A percentile compares a stretch with the other conserved stretches of the same genome.
Evolutionary conservation across 2,329 filamentous ascomycete species (phyloP).

Genomic region (Fusarium circinatum): DNA sequence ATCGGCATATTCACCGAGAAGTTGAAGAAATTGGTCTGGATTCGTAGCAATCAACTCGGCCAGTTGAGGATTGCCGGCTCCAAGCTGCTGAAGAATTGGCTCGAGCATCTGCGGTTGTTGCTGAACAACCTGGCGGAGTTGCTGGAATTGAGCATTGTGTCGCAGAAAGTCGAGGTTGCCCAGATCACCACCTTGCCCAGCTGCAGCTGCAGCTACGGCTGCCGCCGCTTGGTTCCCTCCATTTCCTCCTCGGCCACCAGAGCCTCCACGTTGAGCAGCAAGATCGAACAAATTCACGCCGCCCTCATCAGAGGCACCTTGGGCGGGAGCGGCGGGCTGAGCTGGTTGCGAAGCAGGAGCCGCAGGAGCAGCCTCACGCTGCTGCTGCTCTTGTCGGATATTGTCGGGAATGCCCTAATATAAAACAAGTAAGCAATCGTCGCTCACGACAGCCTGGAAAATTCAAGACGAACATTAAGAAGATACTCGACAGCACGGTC

Average conservation of each 20-base stretch:
- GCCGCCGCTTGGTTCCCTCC: slow-evolving; percentile 55
- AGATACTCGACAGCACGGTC: slow-evolving; percentile 98
- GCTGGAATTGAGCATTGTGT: slow-evolving; percentile 97
- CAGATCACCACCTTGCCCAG: slow-evolving; percentile 65
- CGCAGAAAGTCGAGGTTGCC: slow-evolving; percentile 93
- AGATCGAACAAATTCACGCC: slow-evolving; percentile 92
- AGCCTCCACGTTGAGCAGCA: slow-evolving; percentile 77
- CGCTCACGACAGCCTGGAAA: background rate
- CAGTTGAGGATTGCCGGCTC: slow-evolving; percentile 92
- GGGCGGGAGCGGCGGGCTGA: slow-evolving; percentile 53
- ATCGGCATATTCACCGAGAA: slow-evolving; percentile 88
- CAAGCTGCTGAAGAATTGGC: slow-evolving; percentile 95
- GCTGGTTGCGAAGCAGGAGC: slow-evolving; percentile 55
- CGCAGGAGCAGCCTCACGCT: slow-evolving; percentile 47
- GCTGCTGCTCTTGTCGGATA: slow-evolving; percentile 76
- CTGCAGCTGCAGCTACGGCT: slow-evolving; percentile 55
- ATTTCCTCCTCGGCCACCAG: slow-evolving; percentile 56
- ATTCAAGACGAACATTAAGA: slow-evolving; percentile 71
- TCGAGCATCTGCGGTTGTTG: slow-evolving; percentile 99
- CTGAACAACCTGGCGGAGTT: slow-evolving; percentile 95
- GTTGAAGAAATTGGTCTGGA: slow-evolving; percentile 90
- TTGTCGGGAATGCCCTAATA: slow-evolving; percentile 88
- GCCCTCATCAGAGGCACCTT: slow-evolving; percentile 68
- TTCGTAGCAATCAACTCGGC: slow-evolving; percentile 92
- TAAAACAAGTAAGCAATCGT: slow-evolving; percentile 15